phyloP scores from a whole-genome alignment of 176 grass and related monocot species.

The Microstegium vimineum region DNA sequence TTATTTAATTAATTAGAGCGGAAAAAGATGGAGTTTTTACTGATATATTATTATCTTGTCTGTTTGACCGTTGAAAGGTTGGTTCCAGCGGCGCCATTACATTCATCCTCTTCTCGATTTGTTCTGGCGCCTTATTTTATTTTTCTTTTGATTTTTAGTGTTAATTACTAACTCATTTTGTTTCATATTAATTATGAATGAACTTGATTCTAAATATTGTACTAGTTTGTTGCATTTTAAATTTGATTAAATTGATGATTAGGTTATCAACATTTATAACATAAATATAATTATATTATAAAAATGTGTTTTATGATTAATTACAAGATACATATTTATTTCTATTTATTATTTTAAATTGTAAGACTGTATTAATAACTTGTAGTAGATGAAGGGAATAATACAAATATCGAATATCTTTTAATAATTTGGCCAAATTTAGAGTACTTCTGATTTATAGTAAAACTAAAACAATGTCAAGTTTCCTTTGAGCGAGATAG shows the following conservation, averaged over 20 bases:
- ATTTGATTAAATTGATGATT: too few relatives aligned
- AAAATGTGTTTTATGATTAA: too few relatives aligned
- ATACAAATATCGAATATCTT: too few relatives aligned
- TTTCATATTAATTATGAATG: neutral
- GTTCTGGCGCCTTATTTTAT: neutral
- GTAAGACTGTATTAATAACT: neutral
- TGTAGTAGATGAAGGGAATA: too few relatives aligned
- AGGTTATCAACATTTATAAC: neutral
- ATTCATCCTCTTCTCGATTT: neutral
- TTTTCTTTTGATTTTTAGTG: neutral
- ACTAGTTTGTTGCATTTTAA: too few relatives aligned
- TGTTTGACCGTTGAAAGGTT: slow-evolving; percentile 46
- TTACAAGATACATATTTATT: too few relatives aligned
- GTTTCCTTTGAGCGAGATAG: neutral
- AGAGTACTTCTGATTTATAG: too few relatives aligned
- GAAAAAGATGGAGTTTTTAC: neutral
- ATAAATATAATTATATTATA: neutral
- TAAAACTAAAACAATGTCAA: neutral
- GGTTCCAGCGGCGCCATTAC: neutral
- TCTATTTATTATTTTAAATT: too few relatives aligned
- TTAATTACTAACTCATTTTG: neutral
- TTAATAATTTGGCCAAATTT: too few relatives aligned
- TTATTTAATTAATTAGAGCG: neutral
- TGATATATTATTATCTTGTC: slow-evolving; percentile 2
- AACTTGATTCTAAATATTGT: neutral